Base-by-base conservation (phyloP, 2,329 filamentous ascomycete genomes). In the Coniochaeta pulveracea region DNA sequence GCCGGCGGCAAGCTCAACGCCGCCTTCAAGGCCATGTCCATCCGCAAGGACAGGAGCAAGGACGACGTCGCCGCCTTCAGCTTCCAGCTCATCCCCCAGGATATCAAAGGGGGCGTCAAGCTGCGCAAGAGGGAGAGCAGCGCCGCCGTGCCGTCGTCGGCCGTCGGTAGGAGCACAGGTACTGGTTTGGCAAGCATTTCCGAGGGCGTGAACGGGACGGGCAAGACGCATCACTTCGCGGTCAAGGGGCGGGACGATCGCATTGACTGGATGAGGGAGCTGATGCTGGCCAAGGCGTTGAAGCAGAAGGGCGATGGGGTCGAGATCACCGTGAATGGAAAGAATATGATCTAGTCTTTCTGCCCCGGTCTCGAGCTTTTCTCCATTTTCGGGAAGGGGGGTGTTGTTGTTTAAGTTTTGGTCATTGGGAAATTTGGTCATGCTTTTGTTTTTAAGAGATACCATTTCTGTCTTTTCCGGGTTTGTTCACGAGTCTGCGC, bases 221-320 rank as follows among this genome's bases (percentile, higher is more conserved):
- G 75, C 47, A 95, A 94, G 68, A 82, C 84, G 27, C 89, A 96
- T 50, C 85, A 96, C 54, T 96, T 96, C 53, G 85, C 89, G 0
- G 89, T 95, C 45, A 81, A 80, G 59, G 76, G 69, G 47, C 73
- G 86, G 10, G 85, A 95, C 50, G 84, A 95, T 52, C 73, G 89
- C 40, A 95, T 96, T 48, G 89, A 95, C 54, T 98, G 91, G 91
- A 93, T 93, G 85, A 70, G 85, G 35, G 85, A 93, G 67, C 63
- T 93, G 40, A 93, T 93, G 85, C 73, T 93, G 28, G 85, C 85
- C 34, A 91, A 91, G 63, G 85, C 85, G 12, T 63, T 85, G 52
- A 83, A 79, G 64, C 80, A 85, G 58, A 91, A 88, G 69, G 77
- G 74, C 29, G 78, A 85, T 46, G 85, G 85, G 12, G 89, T 81